phyloP scores from a whole-genome alignment of 148 eudicot species.

The Dysphania ambrosioides region DNA sequence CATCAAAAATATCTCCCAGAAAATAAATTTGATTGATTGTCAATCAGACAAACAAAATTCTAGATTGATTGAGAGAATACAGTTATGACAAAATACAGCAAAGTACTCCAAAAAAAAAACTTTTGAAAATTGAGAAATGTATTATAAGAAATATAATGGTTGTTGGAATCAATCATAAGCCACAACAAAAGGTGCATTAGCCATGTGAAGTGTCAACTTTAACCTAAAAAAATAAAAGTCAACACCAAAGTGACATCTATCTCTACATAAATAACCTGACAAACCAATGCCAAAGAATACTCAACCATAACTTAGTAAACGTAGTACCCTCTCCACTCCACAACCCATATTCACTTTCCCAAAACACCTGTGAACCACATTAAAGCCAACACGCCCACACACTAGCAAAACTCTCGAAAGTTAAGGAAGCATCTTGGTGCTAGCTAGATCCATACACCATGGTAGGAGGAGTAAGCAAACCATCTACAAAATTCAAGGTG shows the following conservation, averaged over 20 bases:
- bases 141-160: neutral
- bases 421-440: too few relatives aligned
- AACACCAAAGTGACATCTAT: neutral
- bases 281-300: neutral
- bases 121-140: neutral
- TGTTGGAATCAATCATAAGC: neutral
- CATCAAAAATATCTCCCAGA: too few relatives aligned
- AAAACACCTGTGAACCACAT: conserved; percentile 7
- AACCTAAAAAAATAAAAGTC: neutral
- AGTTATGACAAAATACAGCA: neutral
- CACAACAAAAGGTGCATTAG: neutral
- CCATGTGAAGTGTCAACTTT: conserved; percentile 11
- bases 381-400: neutral
- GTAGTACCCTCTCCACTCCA: neutral
- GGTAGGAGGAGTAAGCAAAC: neutral
- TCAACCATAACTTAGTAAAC: neutral
- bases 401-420: neutral
- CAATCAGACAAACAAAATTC: too few relatives aligned
- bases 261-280: neutral
- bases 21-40: too few relatives aligned
- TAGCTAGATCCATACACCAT: neutral
- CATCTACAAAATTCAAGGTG: neutral
- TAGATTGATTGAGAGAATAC: neutral
- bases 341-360: conserved; percentile 6
- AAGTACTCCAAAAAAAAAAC: neutral